Base-by-base conservation (phyloP, 768 basidiomycete genomes). In the Kwoniella bestiolae region DNA sequence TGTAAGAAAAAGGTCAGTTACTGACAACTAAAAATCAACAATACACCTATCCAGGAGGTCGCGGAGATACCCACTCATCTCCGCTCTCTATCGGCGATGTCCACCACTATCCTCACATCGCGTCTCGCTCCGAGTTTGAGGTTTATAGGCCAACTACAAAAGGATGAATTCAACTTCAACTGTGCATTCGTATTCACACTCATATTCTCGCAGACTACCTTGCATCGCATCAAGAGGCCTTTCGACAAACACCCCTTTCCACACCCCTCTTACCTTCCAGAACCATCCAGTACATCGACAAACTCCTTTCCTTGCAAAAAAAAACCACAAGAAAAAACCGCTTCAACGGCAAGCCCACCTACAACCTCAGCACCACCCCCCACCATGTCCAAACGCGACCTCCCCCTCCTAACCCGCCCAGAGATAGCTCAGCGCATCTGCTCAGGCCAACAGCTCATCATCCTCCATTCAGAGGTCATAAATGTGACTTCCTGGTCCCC, bases 401-500 rank as follows among this genome's bases (percentile, higher is more conserved):
- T 55, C 7, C 61, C 49, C 26, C 38, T 55, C 5, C 56, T 65
- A 2, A 14, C 56, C 1, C 56, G 63, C 1, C n/a, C 56, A 8
- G 56, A 59, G 11, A 84, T 94, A 71, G 89, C 89, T 9, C 78
- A 82, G 5, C 87, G 87, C 73, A 90, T 95, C 73, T 85, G 91
- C 77, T 83, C 83, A 2, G 94, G 93, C 51, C 88, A 91, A 62
- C 81, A 82, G 60, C 87, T 94, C 76, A 84, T 95, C 83, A 84
- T 95, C 66, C 89, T 89, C 83, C 82, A 85, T 89, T 71, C 85
- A 89, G 56, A 61, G 2, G 79, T 80, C 2, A 72, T 82, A 56
- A 76, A 80, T 55, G 75, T 79, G 3, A 79, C 77, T 5, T 51
- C 70, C 14, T 97, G 94, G 94, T 87, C 94, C n/a, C 82, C 85